Evolutionary conservation across 495 filamentous ascomycete genomes (phyloP).

Genomic region (Neurospora sp.): DNA sequence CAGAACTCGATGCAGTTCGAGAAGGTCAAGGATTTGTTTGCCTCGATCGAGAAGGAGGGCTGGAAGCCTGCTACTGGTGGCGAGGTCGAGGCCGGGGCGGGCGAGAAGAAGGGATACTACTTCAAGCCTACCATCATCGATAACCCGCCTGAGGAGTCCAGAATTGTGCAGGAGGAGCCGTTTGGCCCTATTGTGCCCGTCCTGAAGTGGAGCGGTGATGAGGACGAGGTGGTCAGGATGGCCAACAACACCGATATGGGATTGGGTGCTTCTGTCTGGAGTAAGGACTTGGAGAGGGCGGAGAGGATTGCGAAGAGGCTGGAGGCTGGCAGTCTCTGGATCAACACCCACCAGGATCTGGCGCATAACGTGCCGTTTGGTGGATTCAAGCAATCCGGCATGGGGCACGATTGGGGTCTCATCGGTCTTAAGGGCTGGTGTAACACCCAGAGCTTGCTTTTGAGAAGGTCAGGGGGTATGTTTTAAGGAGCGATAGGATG

Average conservation of each 20-base stretch:
- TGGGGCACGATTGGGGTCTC: constrained; percentile 45
- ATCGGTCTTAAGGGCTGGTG: constrained; percentile 41
- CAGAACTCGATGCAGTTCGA: constrained; percentile 53
- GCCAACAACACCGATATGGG: constrained; percentile 49
- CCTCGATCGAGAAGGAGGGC: constrained; percentile 33
- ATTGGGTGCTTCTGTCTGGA: constrained; percentile 49
- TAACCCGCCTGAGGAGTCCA: constrained; percentile 34
- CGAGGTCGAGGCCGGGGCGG: constrained; percentile 9
- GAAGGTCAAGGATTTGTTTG: constrained; percentile 38
- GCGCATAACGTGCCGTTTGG: constrained; percentile 39
- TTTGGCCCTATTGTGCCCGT: constrained; percentile 51
- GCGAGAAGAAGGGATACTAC: constrained; percentile 32
- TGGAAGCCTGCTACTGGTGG: constrained; percentile 34
- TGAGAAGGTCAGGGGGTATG: background rate
- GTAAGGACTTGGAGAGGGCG: constrained; percentile 40
- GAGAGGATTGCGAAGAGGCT: constrained; percentile 40
- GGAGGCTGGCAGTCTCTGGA: constrained; percentile 48
- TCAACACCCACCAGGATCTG: constrained; percentile 37
- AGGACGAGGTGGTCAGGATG: constrained; percentile 46
- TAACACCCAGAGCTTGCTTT: constrained; percentile 31
- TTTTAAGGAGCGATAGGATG: background rate
- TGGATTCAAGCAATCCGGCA: constrained; percentile 47
- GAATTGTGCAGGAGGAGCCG: constrained; percentile 39
- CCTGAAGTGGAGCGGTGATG: constrained; percentile 40
- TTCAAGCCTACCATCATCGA: constrained; percentile 40